Evolutionary conservation across 768 basidiomycete species (phyloP), one percentile per base, ranked within the genome.

Genomic region (Austroboletus eburneus): DNA sequence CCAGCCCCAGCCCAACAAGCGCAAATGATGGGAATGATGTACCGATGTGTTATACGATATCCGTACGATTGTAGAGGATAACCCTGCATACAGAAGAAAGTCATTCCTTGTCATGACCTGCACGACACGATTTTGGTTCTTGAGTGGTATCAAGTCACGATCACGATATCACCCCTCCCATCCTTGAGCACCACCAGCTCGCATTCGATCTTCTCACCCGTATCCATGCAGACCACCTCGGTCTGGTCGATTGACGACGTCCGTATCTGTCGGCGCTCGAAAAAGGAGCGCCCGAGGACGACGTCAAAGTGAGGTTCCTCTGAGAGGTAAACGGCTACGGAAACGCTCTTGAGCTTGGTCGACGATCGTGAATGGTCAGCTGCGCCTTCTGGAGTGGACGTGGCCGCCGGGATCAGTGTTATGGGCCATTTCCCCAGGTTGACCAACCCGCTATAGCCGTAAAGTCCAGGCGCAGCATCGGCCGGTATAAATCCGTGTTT

Each of bases 301-400:
- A 97, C 89, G 57, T 96, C 93, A 66, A 98, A 98, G 59, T 97
- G 92, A 0, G 86, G 83, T 63, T 96, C 94, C 62, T 99, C 96
- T 4, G 89, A 87, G 24, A 98, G 77, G 66, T 89, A 93, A 9
- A 97, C 93, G 0, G 79, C 60, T 20, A 84, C 62, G 49, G 71
- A 61, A 10, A 75, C 74, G 4, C 70, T 66, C 56, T 74, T 75
- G 2, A 69, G 63, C 43, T 63, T 65, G 32, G 40, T 47, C 23
- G 54, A 37, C 4, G 43, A 32, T 4, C 36, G 42, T 25, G 38
- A 35, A 8, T 25, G 34, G 18, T 41, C 39, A 30, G 21, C 9
- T 9, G 42, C 42, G 16, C 9, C 38, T 3, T 17, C 30, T 1
- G 39, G 46, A 5, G 37, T 27, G 12, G 56, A 23, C 12, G 45